Percentiles rank a stretch among this genome's conserved stretches.
Evolutionary conservation across 495 filamentous ascomycete genomes (phyloP).

Genomic region (Neurospora discreta): DNA sequence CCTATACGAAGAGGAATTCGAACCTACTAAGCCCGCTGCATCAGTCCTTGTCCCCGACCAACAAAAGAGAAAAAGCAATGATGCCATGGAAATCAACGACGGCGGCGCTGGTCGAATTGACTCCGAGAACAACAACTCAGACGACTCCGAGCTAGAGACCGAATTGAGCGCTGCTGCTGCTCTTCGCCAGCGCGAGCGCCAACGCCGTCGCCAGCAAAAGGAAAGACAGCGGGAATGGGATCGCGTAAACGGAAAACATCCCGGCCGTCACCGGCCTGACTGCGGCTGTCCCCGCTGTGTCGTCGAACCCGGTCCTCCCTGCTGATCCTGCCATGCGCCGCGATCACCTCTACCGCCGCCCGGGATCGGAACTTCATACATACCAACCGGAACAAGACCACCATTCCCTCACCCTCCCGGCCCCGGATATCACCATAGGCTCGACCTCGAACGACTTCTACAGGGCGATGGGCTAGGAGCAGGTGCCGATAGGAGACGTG

Average conservation of each 20-base stretch:
- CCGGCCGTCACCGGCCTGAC: conserved; percentile 29
- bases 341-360: conserved; percentile 22
- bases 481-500: background rate
- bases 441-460: background rate
- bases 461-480: background rate
- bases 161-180: conserved; percentile 25
- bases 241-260: conserved; percentile 27
- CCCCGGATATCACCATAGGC: conserved; percentile 6
- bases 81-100: conserved; percentile 13
- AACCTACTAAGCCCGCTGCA: conserved; percentile 29
- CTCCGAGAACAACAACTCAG: conserved; percentile 25
- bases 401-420: conserved; percentile 4
- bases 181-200: conserved; percentile 20
- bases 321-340: conserved; percentile 35
- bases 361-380: conserved; percentile 9
- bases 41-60: conserved; percentile 28
- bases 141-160: conserved; percentile 16
- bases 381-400: conserved; percentile 1
- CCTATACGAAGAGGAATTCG: conserved; percentile 37
- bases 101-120: conserved; percentile 1
- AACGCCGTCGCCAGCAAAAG: conserved; percentile 23
- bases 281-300: conserved; percentile 32
- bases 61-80: conserved; percentile 25
- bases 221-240: conserved; percentile 27
- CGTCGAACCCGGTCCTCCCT: conserved; percentile 23